A percentile compares a stretch with the other conserved stretches of the same genome.
Evolutionary conservation across 352 stramenopile species (phyloP).

Genomic region (Pythium coloratum): DNA sequence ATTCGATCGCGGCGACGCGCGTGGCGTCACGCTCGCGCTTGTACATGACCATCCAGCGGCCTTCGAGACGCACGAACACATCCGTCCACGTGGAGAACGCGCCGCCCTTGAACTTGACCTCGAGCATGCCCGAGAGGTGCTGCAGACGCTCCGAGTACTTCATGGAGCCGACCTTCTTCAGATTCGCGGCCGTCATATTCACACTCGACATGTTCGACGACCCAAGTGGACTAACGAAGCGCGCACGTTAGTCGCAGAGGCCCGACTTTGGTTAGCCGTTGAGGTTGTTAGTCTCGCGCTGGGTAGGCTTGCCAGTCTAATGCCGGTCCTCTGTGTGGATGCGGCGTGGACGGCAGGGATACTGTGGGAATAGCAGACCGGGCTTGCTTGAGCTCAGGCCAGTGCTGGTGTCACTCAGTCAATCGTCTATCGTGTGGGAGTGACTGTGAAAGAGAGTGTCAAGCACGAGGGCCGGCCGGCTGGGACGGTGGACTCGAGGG

Average conservation of each 20-base stretch:
- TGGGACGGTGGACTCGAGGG: too few species aligned
- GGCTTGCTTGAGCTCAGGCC: background rate
- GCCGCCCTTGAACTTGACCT: slow-evolving; percentile 70
- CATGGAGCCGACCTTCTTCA: slow-evolving; percentile 26
- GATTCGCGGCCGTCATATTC: background rate
- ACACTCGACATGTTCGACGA: background rate
- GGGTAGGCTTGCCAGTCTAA: background rate
- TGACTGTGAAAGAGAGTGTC: slow-evolving; percentile 4
- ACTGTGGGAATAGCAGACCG: background rate
- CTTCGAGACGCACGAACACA: slow-evolving; percentile 63
- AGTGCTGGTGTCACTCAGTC: background rate
- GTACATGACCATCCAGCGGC: slow-evolving; percentile 71
- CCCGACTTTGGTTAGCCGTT: background rate
- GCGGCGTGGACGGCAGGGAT: background rate
- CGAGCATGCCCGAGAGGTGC: slow-evolving; percentile 50
- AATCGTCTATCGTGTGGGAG: slow-evolving; percentile 1
- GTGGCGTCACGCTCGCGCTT: slow-evolving; percentile 59
- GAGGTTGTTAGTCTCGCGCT: too few species aligned
- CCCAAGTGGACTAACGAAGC: background rate
- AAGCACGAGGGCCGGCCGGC: background rate
- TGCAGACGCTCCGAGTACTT: slow-evolving; percentile 43
- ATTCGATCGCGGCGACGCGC: slow-evolving; percentile 64
- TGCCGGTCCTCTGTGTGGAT: background rate
- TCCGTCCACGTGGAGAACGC: slow-evolving; percentile 69
- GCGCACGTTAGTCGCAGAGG: background rate